Percentiles rank a stretch among this genome's conserved stretches.
Evolutionary conservation across 2,329 filamentous ascomycete species (phyloP).

Genomic region (Xylariaceae sp.): DNA sequence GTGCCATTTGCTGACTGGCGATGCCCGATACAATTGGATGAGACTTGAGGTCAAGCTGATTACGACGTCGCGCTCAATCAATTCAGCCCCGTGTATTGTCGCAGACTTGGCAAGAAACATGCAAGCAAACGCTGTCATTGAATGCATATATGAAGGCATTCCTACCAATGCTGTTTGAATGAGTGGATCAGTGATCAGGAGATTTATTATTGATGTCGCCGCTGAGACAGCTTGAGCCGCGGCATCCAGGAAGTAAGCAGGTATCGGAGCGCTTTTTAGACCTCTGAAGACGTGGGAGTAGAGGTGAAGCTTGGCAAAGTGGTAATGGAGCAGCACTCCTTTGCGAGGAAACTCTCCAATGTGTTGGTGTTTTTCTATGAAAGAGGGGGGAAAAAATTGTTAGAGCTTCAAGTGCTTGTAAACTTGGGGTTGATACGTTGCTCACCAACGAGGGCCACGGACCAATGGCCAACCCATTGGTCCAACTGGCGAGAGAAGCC

Average conservation of each 20-base stretch:
- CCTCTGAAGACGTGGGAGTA: conserved; percentile 39
- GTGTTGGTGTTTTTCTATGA: conserved; percentile 33
- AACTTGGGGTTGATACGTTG: too few species aligned
- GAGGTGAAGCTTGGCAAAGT: conserved; percentile 38
- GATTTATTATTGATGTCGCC: conserved; percentile 39
- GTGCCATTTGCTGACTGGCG: conserved; percentile 40
- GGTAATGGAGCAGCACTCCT: conserved; percentile 33
- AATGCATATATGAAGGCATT: conserved; percentile 47
- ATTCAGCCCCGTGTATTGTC: conserved; percentile 34
- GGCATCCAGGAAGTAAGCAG: conserved; percentile 30
- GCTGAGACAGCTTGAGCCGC: conserved; percentile 31
- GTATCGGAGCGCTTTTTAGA: conserved; percentile 28
- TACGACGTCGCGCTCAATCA: conserved; percentile 34
- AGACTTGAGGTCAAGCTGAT: conserved; percentile 33
- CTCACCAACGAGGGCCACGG: conserved; percentile 25
- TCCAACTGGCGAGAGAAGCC: conserved; percentile 31
- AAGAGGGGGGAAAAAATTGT: background rate
- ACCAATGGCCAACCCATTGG: conserved; percentile 34
- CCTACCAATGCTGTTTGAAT: conserved; percentile 36
- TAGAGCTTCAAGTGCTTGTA: too few species aligned
- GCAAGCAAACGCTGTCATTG: conserved; percentile 50
- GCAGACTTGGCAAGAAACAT: conserved; percentile 47
- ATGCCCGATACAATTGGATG: conserved; percentile 35
- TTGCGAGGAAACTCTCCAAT: conserved; percentile 38
- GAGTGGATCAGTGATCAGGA: conserved; percentile 38